Base-by-base conservation (phyloP, 176 grass and related monocot genomes). In the Leersia perrieri region DNA sequence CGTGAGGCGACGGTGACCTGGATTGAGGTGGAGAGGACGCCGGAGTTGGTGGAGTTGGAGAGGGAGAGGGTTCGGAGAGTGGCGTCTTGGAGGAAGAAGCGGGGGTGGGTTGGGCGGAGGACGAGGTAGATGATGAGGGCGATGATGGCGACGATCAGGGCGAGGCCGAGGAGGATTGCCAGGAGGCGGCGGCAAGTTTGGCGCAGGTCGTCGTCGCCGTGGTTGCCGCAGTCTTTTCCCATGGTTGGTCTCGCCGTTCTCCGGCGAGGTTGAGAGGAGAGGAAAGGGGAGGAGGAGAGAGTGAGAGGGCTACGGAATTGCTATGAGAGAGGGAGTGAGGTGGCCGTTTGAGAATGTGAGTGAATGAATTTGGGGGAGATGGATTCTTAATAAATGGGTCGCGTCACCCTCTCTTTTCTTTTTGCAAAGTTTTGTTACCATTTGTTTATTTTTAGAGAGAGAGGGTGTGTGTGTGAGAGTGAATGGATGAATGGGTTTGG, bases 1-100 rank as follows among this genome's bases (percentile, higher is more conserved):
- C 91, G 89, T 3, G 94, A 90, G 67, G 91, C 87, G 36, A 97
- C 9, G 33, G 94, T 97, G 4, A 94, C 85, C 91, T 94, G 91
- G 41, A 84, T 12, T 27, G 35, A 25, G 41, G 82, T 72, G 72
- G 91, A 84, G 71, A 97, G 85, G 5, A 79, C 9, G 42, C 76
- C 80, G 1, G 88, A 78, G 39, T n/a, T n/a, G n/a, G n/a, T n/a
- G n/a, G 33, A 7, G 76, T 91, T 88, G 78, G 83, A 6, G 29
- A 73, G 33, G 74, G 82, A 78, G 16, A 92, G 83, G 47, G 89
- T 72, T 2, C 55, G 35, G n/a, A 97, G 84, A 0, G 82, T 8
- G 0, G 90, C 95, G 85, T 98, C 90, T 63, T 90, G 92, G 32
- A 97, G 89, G 83, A 80, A 92, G 89, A 97, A 94, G 9, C 85